Conservation (phyloP, 495 filamentous ascomycete species). For the Elasticomyces elasticus region DNA sequence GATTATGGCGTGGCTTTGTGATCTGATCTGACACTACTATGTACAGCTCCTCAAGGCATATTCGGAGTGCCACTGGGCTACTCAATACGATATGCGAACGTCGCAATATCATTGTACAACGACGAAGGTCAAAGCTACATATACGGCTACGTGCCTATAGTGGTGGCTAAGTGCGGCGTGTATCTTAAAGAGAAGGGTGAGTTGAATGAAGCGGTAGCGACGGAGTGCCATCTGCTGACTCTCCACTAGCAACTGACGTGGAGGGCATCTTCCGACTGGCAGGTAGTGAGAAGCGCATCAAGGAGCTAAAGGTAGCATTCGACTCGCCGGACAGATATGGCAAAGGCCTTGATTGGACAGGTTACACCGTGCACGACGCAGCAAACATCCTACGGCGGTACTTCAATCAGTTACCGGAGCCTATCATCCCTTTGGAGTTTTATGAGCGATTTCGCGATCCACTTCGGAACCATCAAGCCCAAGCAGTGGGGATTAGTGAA, state of each 20-base stretch:
- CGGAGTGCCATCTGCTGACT: not conserved
- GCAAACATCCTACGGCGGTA: slow-evolving; percentile 94
- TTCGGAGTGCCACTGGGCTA: slow-evolving; percentile 90
- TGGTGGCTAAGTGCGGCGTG: slow-evolving; percentile 96
- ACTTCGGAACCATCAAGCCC: slow-evolving; percentile 62
- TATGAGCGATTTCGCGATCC: slow-evolving; percentile 88
- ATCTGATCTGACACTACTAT: not conserved
- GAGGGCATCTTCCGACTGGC: slow-evolving; percentile 96
- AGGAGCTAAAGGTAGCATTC: slow-evolving; percentile 84
- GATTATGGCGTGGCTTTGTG: not conserved
- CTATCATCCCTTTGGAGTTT: slow-evolving; percentile 88
- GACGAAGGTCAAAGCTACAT: slow-evolving; percentile 88
- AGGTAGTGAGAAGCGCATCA: slow-evolving; percentile 96
- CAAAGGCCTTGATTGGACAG: slow-evolving; percentile 92
- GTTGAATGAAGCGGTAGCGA: slow-evolving; percentile 22
- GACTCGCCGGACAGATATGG: slow-evolving; percentile 94
- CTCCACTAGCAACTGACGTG: slow-evolving; percentile 69
- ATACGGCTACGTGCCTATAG: slow-evolving; percentile 97
- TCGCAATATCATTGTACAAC: slow-evolving; percentile 91
- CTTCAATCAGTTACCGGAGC: slow-evolving; percentile 87
- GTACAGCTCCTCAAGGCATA: slow-evolving; percentile 47
- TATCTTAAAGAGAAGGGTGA: slow-evolving; percentile 97
- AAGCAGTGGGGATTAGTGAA: slow-evolving; percentile 54
- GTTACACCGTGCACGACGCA: slow-evolving; percentile 97
- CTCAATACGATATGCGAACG: slow-evolving; percentile 97